Conservation (phyloP, 2,329 filamentous ascomycete genomes). For the Monosporascus sp. region DNA sequence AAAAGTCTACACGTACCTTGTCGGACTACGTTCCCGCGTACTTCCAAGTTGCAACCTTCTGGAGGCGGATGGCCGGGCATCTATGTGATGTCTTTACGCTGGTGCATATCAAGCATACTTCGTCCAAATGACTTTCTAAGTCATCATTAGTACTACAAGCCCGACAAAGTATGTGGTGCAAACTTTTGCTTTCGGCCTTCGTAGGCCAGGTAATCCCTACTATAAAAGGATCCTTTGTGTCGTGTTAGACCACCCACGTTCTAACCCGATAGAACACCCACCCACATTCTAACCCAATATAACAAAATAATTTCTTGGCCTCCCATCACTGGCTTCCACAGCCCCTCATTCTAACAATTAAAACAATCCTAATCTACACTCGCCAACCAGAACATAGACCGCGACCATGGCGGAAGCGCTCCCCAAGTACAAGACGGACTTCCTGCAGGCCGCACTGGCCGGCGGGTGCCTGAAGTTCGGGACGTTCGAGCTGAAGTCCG, state of each 20-base stretch:
- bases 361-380: background rate
- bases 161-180: too few relatives aligned
- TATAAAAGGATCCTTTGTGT: background rate
- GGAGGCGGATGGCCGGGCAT: too few relatives aligned
- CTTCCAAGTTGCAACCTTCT: too few relatives aligned
- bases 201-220: background rate
- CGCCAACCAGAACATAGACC: background rate
- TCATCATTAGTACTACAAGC: too few relatives aligned
- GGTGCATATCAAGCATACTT: too few relatives aligned
- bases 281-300: background rate
- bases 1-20: too few relatives aligned
- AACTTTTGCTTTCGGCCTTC: too few relatives aligned
- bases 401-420: conserved; percentile 38
- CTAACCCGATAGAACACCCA: background rate
- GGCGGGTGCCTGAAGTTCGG: conserved; percentile 75
- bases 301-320: background rate
- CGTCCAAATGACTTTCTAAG: too few relatives aligned
- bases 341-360: background rate
- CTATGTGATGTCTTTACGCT: too few relatives aligned
- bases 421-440: conserved; percentile 63
- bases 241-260: background rate
- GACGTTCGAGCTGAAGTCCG: conserved; percentile 85
- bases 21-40: too few relatives aligned
- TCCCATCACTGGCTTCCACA: background rate
- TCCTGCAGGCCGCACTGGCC: conserved; percentile 63